These are phyloP conservation scores for Phytophthora rubi DNA, from an alignment of 352 stramenopile genomes.

Conservation along the genomic window DNA sequence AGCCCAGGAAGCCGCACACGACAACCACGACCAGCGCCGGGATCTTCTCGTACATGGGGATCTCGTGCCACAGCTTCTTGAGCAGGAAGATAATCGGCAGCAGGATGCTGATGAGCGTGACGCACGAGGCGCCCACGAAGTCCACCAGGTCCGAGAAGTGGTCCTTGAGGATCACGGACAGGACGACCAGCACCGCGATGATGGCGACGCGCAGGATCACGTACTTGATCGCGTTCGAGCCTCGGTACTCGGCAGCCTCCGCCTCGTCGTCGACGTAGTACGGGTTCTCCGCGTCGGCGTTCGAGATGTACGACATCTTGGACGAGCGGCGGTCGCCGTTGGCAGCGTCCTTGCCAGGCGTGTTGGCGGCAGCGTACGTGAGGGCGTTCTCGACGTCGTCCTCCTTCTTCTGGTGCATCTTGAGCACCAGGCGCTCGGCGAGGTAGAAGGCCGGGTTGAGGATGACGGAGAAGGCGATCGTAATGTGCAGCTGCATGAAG, in stretches of 20 bases:
- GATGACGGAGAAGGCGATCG: constrained; percentile 48
- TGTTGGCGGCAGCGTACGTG: constrained; percentile 24
- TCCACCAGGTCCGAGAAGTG: constrained; percentile 39
- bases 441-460: constrained; percentile 47
- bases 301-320: constrained; percentile 50
- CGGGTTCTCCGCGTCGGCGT: constrained; percentile 15
- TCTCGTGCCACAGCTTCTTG: constrained; percentile 28
- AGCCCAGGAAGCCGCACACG: constrained; percentile 19
- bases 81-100: constrained; percentile 25
- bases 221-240: constrained; percentile 43
- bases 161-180: constrained; percentile 46
- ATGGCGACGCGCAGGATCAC: constrained; percentile 45
- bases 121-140: constrained; percentile 46
- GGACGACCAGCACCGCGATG: constrained; percentile 43
- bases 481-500: constrained; percentile 40
- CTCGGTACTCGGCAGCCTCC: constrained; percentile 46
- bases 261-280: constrained; percentile 29
- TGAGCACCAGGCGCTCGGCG: constrained; percentile 38
- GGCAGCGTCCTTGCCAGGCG: constrained; percentile 25
- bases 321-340: constrained; percentile 33
- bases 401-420: constrained; percentile 47
- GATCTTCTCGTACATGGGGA: constrained; percentile 25
- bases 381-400: constrained; percentile 34
- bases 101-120: constrained; percentile 44
- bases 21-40: constrained; percentile 12